phyloP scores from a whole-genome alignment of 1,284 basidiomycete species.

The Trametes versicolor region DNA sequence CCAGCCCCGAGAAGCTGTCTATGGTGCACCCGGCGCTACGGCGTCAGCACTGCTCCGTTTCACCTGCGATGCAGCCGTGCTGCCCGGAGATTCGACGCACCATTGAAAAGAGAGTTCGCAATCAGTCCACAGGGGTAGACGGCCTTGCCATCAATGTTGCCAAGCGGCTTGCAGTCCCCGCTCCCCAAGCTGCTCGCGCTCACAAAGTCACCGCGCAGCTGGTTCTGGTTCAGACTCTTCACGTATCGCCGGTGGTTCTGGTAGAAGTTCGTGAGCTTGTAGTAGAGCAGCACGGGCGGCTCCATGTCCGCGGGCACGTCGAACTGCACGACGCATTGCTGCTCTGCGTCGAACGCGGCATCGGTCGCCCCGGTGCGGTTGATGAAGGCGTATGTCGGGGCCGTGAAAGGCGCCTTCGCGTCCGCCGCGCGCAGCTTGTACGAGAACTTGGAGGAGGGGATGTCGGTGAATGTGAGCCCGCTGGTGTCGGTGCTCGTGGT shows the following conservation, averaged over 20 bases:
- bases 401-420: slow-evolving; percentile 54
- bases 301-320: slow-evolving; percentile 84
- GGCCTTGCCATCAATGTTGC: slow-evolving; percentile 55
- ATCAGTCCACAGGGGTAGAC: slow-evolving; percentile 98
- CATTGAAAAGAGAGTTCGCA: slow-evolving; percentile 98
- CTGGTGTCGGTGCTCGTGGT: slow-evolving; percentile 48
- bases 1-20: slow-evolving; percentile 85
- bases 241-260: slow-evolving; percentile 99
- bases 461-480: slow-evolving; percentile 52
- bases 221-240: slow-evolving; percentile 88
- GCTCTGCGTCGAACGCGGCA: slow-evolving; percentile 55
- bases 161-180: slow-evolving; percentile 93
- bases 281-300: slow-evolving; percentile 91
- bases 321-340: slow-evolving; percentile 84
- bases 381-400: slow-evolving; percentile 78
- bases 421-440: slow-evolving; percentile 78
- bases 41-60: slow-evolving; percentile 16
- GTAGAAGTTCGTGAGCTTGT: slow-evolving; percentile 96
- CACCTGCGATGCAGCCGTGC: neutral
- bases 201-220: slow-evolving; percentile 83
- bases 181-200: slow-evolving; percentile 63
- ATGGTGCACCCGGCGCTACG: neutral
- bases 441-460: slow-evolving; percentile 66
- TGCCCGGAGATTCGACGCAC: slow-evolving; percentile 51
- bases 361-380: slow-evolving; percentile 54